Base-by-base conservation (phyloP, 2,329 filamentous ascomycete genomes). In the Xylaria sp. region DNA sequence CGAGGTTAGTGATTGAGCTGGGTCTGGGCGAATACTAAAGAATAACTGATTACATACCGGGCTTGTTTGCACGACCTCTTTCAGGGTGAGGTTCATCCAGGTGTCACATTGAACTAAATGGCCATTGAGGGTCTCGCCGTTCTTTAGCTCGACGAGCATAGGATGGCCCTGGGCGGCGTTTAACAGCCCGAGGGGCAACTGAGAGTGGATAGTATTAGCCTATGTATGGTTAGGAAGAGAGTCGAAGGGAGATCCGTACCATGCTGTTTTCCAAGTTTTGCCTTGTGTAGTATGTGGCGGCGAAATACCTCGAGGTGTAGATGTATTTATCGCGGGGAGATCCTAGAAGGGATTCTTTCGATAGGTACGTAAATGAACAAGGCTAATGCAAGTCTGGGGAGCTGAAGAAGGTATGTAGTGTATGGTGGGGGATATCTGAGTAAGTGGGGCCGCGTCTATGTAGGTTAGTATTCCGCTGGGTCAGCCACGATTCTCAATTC, bases 31-130 rank as follows among this genome's bases (percentile, higher is more conserved):
- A 39, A 47, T 24, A 54, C 47, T 50, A 12, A 27, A 8, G 17
- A 14, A 19, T 45, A 19, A 45, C 30, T 19, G 7, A 64, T 34
- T 21, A 74, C 85, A 60, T 82, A 92, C 89, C 27, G 95, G 90
- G 79, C 92, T 97, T 19, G 96, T 98, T 82, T 98, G 95, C 42
- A 98, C 93, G 24, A 99, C 97, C 81, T 98, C 96, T 81, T 96
- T 97, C 73, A 99, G 83, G 1, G 95, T 98, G 75, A 99, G 85
- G 83, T 99, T 99, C 96, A 99, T 99, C 94, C 96, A 99, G 57
- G 95, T 99, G 81, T 99, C 96, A 89, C 95, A 99, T 81, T 92
- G 93, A 80, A 98, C 92, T 68, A 99, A 86, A 78, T 98, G 94
- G 71, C 96, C 96, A 83, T 98, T 99, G 69, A 99, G 88, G 0